Evolutionary conservation across 306 rosid species (phyloP).

Genomic region (Crotalaria pallida): DNA sequence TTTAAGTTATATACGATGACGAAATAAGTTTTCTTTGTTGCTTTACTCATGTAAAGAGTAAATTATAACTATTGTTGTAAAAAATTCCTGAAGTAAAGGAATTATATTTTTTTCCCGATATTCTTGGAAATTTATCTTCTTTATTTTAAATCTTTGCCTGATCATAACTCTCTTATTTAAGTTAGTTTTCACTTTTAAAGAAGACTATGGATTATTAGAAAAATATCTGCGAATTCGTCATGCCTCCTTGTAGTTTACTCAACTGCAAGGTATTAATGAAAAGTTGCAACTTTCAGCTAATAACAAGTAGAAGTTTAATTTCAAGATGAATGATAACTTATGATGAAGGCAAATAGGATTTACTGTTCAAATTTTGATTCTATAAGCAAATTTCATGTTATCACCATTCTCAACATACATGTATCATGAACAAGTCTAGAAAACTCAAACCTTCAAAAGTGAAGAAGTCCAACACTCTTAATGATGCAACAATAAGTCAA

Average conservation of each 20-base stretch:
- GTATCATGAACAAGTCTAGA: background rate
- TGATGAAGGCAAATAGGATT: background rate
- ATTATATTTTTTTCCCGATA: background rate
- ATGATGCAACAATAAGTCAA: too few relatives aligned
- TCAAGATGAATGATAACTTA: background rate
- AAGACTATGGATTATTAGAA: background rate
- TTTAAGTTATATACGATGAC: background rate
- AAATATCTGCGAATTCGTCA: background rate
- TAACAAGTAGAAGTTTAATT: background rate
- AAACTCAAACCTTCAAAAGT: background rate
- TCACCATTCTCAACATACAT: background rate
- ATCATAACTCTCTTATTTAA: background rate
- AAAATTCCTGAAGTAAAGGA: background rate
- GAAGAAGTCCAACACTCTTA: background rate
- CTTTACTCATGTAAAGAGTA: background rate
- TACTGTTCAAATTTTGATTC: background rate
- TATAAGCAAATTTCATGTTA: too few relatives aligned
- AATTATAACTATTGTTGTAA: background rate
- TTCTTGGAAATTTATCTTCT: background rate
- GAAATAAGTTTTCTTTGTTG: background rate
- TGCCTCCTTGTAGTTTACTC: background rate
- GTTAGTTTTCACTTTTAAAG: background rate
- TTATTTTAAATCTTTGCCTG: background rate
- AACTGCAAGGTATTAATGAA: background rate
- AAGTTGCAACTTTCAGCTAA: background rate